Conservation (phyloP, 208 protist species). For the Novymonas esmeraldas region DNA sequence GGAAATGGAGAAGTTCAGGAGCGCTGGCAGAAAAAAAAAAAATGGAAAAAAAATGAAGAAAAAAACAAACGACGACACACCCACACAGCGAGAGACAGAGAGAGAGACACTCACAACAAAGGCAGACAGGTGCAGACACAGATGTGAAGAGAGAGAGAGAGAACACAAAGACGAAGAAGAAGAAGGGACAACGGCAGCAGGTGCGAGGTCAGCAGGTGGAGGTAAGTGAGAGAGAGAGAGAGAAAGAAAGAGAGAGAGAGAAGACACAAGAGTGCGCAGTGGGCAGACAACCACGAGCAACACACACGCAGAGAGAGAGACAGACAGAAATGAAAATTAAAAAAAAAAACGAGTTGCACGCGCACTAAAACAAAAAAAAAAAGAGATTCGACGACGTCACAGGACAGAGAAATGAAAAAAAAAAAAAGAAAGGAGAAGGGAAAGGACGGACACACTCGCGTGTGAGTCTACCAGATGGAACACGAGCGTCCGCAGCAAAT, state of each 20-base stretch:
- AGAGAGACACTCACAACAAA: neutral
- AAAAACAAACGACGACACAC: neutral
- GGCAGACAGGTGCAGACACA: neutral
- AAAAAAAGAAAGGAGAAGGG: no score
- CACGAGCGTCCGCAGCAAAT: no score
- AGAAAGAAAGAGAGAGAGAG: no score
- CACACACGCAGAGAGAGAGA: neutral
- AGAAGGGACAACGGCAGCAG: neutral
- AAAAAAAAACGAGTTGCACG: no score
- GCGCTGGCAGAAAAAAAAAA: neutral
- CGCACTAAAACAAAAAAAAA: neutral
- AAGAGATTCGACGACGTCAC: no score
- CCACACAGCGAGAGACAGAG: no score
- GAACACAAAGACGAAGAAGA: neutral
- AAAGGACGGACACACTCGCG: no score
- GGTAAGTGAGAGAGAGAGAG: neutral
- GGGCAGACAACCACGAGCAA: no score
- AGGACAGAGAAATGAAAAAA: no score
- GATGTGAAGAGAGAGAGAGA: no score
- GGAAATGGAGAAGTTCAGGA: neutral
- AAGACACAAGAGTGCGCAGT: no score
- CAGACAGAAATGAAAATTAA: neutral
- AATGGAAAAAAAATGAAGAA: conserved; percentile 9
- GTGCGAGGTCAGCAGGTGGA: neutral
- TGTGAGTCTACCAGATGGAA: no score